phyloP scores from a whole-genome alignment of 2,329 filamentous ascomycete genomes.

The Neofusicoccum umdonicola region DNA sequence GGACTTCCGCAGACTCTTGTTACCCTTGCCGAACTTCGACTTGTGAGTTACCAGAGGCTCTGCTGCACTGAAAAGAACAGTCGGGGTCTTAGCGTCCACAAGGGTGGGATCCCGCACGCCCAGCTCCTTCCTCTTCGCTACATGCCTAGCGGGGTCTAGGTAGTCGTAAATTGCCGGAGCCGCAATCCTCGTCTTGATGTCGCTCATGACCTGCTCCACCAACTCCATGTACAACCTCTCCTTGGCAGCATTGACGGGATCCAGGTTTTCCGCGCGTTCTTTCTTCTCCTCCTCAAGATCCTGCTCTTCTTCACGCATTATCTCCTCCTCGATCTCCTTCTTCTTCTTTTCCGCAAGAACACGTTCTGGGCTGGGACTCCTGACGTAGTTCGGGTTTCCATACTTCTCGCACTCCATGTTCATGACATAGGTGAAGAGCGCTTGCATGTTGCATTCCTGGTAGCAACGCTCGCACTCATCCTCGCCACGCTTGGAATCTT shows the following conservation, averaged over 20 bases:
- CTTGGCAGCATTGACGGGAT: slow-evolving; percentile 83
- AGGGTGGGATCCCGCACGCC: slow-evolving; percentile 67
- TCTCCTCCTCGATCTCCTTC: slow-evolving; percentile 63
- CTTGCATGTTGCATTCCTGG: slow-evolving; percentile 71
- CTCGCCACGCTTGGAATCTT: slow-evolving; percentile 72
- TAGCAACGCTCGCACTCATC: slow-evolving; percentile 80
- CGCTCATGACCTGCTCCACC: slow-evolving; percentile 79
- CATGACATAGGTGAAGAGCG: slow-evolving; percentile 91
- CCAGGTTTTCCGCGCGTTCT: slow-evolving; percentile 80
- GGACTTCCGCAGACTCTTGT: slow-evolving; percentile 8
- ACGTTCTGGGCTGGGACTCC: slow-evolving; percentile 53
- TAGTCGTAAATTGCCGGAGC: slow-evolving; percentile 76
- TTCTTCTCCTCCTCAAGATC: slow-evolving; percentile 89
- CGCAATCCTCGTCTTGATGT: slow-evolving; percentile 84
- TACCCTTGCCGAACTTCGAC: slow-evolving; percentile 5
- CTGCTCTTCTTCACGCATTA: slow-evolving; percentile 70
- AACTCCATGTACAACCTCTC: slow-evolving; percentile 77
- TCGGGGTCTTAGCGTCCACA: slow-evolving; percentile 56
- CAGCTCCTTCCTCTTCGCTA: slow-evolving; percentile 73
- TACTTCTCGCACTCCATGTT: slow-evolving; percentile 79
- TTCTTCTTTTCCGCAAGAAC: slow-evolving; percentile 51
- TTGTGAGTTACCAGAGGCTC: slow-evolving; percentile 4
- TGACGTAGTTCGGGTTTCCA: slow-evolving; percentile 62
- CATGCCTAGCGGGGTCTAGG: slow-evolving; percentile 78
- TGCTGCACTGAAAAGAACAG: slow-evolving; percentile 47